Conservation (phyloP, 2,329 filamentous ascomycete genomes). For the Fusarium coffeatum region DNA sequence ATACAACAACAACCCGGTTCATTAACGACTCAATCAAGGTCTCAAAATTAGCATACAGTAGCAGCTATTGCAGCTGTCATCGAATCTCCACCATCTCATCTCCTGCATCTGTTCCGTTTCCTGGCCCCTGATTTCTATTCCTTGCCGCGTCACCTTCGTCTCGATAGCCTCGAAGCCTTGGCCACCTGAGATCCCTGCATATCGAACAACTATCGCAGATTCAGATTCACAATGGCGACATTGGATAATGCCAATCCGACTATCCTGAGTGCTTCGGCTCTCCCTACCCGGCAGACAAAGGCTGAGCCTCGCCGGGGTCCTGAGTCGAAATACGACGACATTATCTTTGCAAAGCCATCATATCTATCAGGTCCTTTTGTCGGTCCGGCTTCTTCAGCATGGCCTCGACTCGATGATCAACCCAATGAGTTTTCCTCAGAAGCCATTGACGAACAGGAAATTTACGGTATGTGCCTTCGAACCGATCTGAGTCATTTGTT, state of each 20-base stretch:
- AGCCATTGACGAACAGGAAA: slow-evolving; percentile 95
- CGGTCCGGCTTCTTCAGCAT: slow-evolving; percentile 50
- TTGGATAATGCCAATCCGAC: slow-evolving; percentile 90
- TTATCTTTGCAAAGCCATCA: slow-evolving; percentile 60
- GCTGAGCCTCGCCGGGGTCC: slow-evolving; percentile 59
- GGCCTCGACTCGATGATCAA: slow-evolving; percentile 53
- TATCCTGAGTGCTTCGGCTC: slow-evolving; percentile 86
- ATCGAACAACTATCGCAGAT: slow-evolving; percentile 13
- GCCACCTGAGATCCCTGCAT: slow-evolving; percentile 27
- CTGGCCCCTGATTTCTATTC: slow-evolving; percentile 2
- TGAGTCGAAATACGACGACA: slow-evolving; percentile 60
- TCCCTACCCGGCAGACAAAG: slow-evolving; percentile 78
- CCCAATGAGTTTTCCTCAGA: slow-evolving; percentile 75
- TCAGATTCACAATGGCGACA: slow-evolving; percentile 42
- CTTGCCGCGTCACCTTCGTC: slow-evolving; percentile 15
- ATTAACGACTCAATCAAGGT: slow-evolving; percentile 24
- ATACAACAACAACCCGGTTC: slow-evolving; percentile 33
- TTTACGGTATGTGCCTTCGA: slow-evolving; percentile 77
- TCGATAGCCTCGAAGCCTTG: slow-evolving; percentile 25
- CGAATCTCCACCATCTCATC: slow-evolving; percentile 38
- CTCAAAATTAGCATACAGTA: slow-evolving; percentile 32
- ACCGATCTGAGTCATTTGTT: slow-evolving; percentile 12
- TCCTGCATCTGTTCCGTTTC: slow-evolving; percentile 14
- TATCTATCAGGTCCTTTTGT: slow-evolving; percentile 57
- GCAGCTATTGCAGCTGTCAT: slow-evolving; percentile 21